phyloP scores from a whole-genome alignment of 805 yeast species.

The Ogataea pilisensis region DNA sequence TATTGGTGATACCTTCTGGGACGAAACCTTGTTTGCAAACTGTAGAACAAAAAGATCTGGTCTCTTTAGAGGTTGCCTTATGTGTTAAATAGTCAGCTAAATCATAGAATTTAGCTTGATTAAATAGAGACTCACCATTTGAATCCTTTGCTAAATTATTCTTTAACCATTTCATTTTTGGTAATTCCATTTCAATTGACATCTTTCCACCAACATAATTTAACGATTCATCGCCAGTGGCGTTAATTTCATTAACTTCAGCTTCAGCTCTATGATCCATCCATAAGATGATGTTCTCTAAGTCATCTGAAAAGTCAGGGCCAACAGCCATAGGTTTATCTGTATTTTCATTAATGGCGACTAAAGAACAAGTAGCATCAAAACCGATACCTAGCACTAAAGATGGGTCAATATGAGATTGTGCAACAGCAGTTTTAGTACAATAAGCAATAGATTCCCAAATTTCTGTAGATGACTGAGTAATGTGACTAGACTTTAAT shows the following conservation, averaged over 20 bases:
- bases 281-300: constrained; percentile 89
- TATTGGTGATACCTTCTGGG: constrained; percentile 87
- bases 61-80: constrained; percentile 82
- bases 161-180: constrained; percentile 95
- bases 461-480: constrained; percentile 86
- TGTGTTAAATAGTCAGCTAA: constrained; percentile 89
- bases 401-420: constrained; percentile 65
- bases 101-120: constrained; percentile 77
- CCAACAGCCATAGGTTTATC: constrained; percentile 85
- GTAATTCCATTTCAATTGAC: constrained; percentile 98
- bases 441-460: constrained; percentile 87
- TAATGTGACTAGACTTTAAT: constrained; percentile 66
- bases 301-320: constrained; percentile 70
- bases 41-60: constrained; percentile 83
- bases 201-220: constrained; percentile 95
- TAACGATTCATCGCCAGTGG: constrained; percentile 71
- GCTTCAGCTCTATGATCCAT: constrained; percentile 94
- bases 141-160: constrained; percentile 62
- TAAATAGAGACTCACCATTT: constrained; percentile 38
- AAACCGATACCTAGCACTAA: constrained; percentile 85
- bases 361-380: constrained; percentile 96
- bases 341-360: constrained; percentile 61
- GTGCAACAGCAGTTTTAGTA: constrained; percentile 68
- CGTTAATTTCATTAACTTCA: constrained; percentile 79
- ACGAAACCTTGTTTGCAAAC: constrained; percentile 96